phyloP scores from a whole-genome alignment of 2,329 filamentous ascomycete genomes.

The Penicillium sp. region DNA sequence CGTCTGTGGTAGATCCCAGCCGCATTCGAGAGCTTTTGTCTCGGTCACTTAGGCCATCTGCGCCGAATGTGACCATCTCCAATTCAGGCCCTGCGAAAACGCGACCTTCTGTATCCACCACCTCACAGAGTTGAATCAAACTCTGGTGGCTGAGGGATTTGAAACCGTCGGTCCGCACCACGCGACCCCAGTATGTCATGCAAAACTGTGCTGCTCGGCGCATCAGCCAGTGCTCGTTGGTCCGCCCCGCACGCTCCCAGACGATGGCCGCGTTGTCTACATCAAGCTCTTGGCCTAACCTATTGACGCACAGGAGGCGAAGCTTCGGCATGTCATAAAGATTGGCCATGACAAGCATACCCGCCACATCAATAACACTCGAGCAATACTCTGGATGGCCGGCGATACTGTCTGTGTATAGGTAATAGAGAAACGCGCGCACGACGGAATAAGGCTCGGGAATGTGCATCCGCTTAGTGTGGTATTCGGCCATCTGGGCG shows the following conservation, averaged over 20 bases:
- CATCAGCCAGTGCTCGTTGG: slow-evolving; percentile 90
- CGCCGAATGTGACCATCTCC: slow-evolving; percentile 56
- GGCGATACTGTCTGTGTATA: slow-evolving; percentile 89
- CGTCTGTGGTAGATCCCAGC: slow-evolving; percentile 30
- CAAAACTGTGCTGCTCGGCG: slow-evolving; percentile 85
- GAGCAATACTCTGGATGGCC: slow-evolving; percentile 59
- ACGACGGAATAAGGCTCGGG: slow-evolving; percentile 94
- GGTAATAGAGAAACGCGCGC: slow-evolving; percentile 89
- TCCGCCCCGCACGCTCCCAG: slow-evolving; percentile 89
- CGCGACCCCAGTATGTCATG: slow-evolving; percentile 88
- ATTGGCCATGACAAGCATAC: slow-evolving; percentile 94
- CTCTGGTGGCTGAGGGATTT: slow-evolving; percentile 72
- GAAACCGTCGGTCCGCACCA: slow-evolving; percentile 88
- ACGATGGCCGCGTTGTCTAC: slow-evolving; percentile 93
- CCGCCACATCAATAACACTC: slow-evolving; percentile 78
- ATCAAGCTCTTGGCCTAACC: slow-evolving; percentile 85
- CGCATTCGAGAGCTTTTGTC: slow-evolving; percentile 33
- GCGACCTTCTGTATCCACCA: slow-evolving; percentile 88
- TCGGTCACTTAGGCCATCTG: slow-evolving; percentile 44
- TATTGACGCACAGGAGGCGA: slow-evolving; percentile 84
- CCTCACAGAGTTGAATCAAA: slow-evolving; percentile 87
- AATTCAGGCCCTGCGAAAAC: slow-evolving; percentile 86
- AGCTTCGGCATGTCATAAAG: slow-evolving; percentile 96
- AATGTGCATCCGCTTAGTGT: slow-evolving; percentile 96
- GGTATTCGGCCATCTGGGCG: slow-evolving; percentile 95